Conservation (phyloP, 2,329 filamentous ascomycete species). For the Phyllosticta paracitricarpa region DNA sequence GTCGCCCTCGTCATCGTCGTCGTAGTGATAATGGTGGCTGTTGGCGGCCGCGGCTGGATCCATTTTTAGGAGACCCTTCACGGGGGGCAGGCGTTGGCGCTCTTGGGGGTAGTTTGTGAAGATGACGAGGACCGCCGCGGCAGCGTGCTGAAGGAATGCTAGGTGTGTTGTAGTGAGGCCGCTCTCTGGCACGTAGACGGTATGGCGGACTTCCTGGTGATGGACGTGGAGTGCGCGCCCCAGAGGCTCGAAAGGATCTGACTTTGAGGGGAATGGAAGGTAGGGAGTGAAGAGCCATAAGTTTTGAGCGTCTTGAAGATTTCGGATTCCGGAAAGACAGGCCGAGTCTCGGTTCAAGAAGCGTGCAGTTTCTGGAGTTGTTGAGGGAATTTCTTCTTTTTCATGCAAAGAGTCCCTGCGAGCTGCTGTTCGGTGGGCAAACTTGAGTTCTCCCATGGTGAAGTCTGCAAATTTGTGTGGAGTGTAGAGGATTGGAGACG, state of each 20-base stretch:
- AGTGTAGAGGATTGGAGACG: neutral
- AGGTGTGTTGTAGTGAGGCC: slow-evolving; percentile 57
- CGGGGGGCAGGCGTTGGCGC: neutral
- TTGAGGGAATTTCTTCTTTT: slow-evolving; percentile 12
- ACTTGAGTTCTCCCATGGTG: slow-evolving; percentile 20
- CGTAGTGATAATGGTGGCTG: neutral
- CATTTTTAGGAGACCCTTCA: neutral
- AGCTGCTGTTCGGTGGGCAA: slow-evolving; percentile 10
- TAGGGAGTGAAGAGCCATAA: slow-evolving; percentile 43
- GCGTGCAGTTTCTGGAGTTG: slow-evolving; percentile 17
- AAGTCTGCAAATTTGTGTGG: neutral
- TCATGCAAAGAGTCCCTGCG: neutral
- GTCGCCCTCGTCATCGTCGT: neutral
- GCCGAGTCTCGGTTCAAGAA: slow-evolving; percentile 3
- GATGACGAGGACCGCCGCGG: slow-evolving; percentile 49
- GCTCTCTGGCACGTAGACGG: slow-evolving; percentile 56
- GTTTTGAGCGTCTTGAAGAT: slow-evolving; percentile 9
- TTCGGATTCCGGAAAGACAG: slow-evolving; percentile 1
- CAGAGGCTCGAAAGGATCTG: slow-evolving; percentile 63
- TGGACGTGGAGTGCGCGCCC: slow-evolving; percentile 52
- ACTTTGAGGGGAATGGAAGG: slow-evolving; percentile 47
- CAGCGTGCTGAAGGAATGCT: slow-evolving; percentile 51
- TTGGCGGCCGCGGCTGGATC: neutral
- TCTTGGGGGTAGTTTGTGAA: neutral
- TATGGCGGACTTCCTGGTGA: slow-evolving; percentile 56